phyloP scores from a whole-genome alignment of 2,329 filamentous ascomycete species.

The Xylaria hypoxylon region DNA sequence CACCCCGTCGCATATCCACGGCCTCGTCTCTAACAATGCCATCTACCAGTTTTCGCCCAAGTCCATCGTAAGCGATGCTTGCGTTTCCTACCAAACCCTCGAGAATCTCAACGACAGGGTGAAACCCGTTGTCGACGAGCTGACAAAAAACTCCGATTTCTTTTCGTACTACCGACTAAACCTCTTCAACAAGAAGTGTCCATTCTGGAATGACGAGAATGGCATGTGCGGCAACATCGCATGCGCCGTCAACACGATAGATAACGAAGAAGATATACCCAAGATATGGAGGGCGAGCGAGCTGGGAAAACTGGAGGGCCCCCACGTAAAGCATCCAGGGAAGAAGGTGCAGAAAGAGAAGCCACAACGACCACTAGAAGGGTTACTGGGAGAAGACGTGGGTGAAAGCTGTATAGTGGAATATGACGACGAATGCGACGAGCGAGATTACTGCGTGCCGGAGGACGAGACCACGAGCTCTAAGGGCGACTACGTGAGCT shows the following conservation, averaged over 20 bases:
- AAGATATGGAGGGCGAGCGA: constrained; percentile 91
- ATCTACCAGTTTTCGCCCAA: constrained; percentile 81
- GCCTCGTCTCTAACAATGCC: constrained; percentile 56
- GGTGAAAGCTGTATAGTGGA: constrained; percentile 97
- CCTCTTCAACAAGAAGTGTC: constrained; percentile 92
- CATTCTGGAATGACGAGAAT: constrained; percentile 94
- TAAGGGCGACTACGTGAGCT: constrained; percentile 96
- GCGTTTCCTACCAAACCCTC: constrained; percentile 91
- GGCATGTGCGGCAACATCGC: constrained; percentile 97
- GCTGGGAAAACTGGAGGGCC: constrained; percentile 90
- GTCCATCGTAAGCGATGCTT: constrained; percentile 92
- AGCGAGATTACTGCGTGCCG: constrained; percentile 94
- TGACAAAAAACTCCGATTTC: constrained; percentile 92
- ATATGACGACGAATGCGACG: constrained; percentile 96
- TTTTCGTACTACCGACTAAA: constrained; percentile 98
- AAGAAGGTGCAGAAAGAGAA: constrained; percentile 78
- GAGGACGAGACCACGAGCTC: constrained; percentile 88
- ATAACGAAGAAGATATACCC: constrained; percentile 95
- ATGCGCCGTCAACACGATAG: constrained; percentile 93
- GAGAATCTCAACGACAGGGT: constrained; percentile 84
- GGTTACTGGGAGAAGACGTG: constrained; percentile 84
- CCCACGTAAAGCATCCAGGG: constrained; percentile 88
- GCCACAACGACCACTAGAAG: constrained; percentile 79
- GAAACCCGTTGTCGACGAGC: constrained; percentile 79
- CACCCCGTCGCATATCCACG: constrained; percentile 40